Evolutionary conservation across 2,329 filamentous ascomycete species (phyloP).

Genomic region (Cordyceps tenuipes): DNA sequence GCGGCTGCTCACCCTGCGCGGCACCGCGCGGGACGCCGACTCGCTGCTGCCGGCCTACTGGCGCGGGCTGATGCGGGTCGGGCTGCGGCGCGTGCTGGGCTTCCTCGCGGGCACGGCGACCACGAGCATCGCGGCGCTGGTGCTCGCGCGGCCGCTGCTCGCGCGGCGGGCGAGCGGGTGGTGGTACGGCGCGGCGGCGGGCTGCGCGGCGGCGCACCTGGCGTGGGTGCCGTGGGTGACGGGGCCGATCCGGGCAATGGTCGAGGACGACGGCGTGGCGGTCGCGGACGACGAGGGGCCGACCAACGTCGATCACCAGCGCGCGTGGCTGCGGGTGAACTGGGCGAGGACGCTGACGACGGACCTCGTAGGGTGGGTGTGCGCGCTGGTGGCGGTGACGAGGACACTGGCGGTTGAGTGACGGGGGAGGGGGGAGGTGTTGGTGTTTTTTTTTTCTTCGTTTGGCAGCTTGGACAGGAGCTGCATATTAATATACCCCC

Average conservation of each 20-base stretch:
- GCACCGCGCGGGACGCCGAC: slow-evolving; percentile 24
- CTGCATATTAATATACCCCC: too few species aligned
- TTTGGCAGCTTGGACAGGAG: too few species aligned
- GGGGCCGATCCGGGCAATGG: slow-evolving; percentile 22
- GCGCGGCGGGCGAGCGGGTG: slow-evolving; percentile 17
- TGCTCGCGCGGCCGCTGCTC: slow-evolving; percentile 18
- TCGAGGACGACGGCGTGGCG: slow-evolving; percentile 18
- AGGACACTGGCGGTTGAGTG: slow-evolving; percentile 17
- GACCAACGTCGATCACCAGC: slow-evolving; percentile 22
- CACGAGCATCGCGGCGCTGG: slow-evolving; percentile 20
- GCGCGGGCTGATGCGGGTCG: slow-evolving; percentile 29
- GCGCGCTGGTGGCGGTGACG: slow-evolving; percentile 23
- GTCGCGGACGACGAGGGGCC: slow-evolving; percentile 16
- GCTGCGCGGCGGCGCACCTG: slow-evolving; percentile 25
- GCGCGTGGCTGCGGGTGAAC: slow-evolving; percentile 25
- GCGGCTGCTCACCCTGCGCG: slow-evolving; percentile 24
- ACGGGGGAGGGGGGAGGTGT: neutral
- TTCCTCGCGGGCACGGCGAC: slow-evolving; percentile 28
- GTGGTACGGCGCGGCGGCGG: slow-evolving; percentile 27
- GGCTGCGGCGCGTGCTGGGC: slow-evolving; percentile 25
- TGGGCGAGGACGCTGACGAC: slow-evolving; percentile 24
- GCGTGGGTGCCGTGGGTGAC: slow-evolving; percentile 27
- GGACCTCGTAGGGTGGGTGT: slow-evolving; percentile 27
- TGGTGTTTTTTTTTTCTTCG: neutral
- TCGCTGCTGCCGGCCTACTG: slow-evolving; percentile 36